Percentiles rank a stretch among this genome's conserved stretches.
Conservation (phyloP, 352 stramenopile genomes). For the Phytophthora colocasiae region DNA sequence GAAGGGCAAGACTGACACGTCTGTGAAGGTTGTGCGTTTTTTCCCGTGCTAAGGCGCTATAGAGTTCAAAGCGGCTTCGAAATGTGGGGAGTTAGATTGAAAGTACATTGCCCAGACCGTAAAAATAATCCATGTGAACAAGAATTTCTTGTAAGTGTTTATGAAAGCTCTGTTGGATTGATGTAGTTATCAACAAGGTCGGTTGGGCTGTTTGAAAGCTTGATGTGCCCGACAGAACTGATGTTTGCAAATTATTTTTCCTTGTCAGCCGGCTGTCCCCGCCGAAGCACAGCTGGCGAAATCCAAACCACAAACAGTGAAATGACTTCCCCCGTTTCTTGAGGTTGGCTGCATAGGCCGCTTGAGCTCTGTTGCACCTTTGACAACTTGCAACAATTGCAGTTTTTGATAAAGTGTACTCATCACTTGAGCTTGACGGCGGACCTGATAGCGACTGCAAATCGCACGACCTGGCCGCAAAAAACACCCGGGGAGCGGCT, state of each 20-base stretch:
- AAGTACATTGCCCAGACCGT: no score
- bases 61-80: no score
- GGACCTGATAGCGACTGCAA: not conserved
- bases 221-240: not conserved
- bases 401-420: not conserved
- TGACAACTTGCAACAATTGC: not conserved
- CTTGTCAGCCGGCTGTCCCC: not conserved
- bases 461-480: conserved; percentile 3
- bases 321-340: not conserved
- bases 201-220: not conserved
- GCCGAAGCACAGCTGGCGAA: not conserved
- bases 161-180: no score
- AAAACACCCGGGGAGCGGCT: conserved; percentile 10
- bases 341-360: not conserved
- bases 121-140: no score
- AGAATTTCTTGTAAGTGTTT: no score
- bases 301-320: conserved; percentile 2
- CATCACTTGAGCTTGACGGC: not conserved
- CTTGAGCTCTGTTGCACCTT: not conserved
- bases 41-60: conserved; percentile 38
- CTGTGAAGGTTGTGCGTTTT: conserved; percentile 58
- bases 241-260: conserved; percentile 3
- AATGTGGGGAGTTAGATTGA: no score
- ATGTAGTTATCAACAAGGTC: no score
- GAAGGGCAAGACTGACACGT: conserved; percentile 45